phyloP scores from a whole-genome alignment of 345 rosid genomes.

The Erodium maritimum region DNA sequence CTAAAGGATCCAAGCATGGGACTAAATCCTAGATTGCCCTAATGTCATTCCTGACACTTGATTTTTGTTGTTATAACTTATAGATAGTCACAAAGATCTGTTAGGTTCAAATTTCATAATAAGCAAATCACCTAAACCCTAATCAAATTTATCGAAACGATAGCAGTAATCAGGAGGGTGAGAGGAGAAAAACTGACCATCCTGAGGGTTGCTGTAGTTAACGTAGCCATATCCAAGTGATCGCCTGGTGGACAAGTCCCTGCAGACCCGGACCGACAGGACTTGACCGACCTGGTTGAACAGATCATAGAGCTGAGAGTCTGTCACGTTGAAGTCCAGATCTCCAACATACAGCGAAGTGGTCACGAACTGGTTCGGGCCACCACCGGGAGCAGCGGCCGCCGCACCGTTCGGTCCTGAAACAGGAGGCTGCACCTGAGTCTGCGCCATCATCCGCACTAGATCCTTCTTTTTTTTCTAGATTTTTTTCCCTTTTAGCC shows the following conservation, averaged over 20 bases:
- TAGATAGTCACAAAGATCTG: too few relatives aligned
- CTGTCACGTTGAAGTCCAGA: not conserved
- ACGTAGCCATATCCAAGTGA: slow-evolving; percentile 83
- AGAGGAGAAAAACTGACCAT: slow-evolving; percentile 29
- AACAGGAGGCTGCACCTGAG: not conserved
- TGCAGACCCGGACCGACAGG: slow-evolving; percentile 1
- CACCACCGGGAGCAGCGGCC: not conserved
- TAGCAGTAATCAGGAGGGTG: not conserved
- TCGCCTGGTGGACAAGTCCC: slow-evolving; percentile 56
- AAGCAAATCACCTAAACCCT: too few relatives aligned
- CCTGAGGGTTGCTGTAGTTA: slow-evolving; percentile 57
- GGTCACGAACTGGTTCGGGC: not conserved
- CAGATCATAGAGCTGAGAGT: slow-evolving; percentile 9
- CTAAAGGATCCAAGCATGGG: too few relatives aligned
- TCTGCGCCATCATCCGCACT: not conserved
- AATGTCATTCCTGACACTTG: too few relatives aligned
- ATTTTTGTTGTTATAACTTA: too few relatives aligned
- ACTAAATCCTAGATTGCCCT: too few relatives aligned
- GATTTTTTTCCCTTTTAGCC: not conserved
- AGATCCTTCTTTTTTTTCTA: not conserved
- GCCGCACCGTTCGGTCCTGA: not conserved
- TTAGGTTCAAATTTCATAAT: too few relatives aligned
- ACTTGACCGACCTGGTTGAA: slow-evolving; percentile 1
- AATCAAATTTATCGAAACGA: too few relatives aligned
- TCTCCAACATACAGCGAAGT: not conserved